Conservation (phyloP, 2,329 filamentous ascomycete species). For the Aspergillus piperis region DNA sequence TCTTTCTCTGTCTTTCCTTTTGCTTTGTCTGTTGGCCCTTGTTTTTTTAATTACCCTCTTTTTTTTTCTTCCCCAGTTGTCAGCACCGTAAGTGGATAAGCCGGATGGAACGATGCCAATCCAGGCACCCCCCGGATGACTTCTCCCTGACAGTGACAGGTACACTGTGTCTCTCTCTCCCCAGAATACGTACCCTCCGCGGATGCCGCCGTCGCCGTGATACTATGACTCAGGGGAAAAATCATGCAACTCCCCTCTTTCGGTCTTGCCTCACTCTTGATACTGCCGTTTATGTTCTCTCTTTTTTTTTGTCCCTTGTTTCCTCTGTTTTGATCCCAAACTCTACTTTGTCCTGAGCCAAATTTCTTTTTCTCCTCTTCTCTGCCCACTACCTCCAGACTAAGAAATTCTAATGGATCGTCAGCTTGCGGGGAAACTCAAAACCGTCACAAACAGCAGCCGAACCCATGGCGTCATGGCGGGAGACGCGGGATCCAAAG, state of each 20-base stretch:
- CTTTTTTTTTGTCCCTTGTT: background rate
- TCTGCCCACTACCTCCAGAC: background rate
- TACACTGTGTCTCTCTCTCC: too few relatives aligned
- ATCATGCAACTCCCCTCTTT: background rate
- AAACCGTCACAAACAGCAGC: constrained; percentile 8
- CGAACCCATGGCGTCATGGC: constrained; percentile 24
- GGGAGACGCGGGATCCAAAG: constrained; percentile 10
- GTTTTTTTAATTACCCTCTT: background rate
- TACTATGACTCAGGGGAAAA: background rate
- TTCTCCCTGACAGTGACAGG: constrained; percentile 5
- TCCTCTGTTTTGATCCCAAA: background rate
- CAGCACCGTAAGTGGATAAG: constrained; percentile 2
- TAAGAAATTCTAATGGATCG: constrained; percentile 6
- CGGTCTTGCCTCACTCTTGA: background rate
- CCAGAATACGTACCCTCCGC: background rate
- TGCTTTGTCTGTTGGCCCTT: background rate
- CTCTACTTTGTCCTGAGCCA: background rate
- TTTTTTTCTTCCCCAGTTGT: background rate
- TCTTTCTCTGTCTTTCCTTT: background rate
- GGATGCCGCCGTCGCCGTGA: background rate
- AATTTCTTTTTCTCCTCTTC: background rate
- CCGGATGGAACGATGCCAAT: constrained; percentile 4
- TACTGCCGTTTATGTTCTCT: background rate
- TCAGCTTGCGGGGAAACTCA: constrained; percentile 21
- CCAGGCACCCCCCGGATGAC: constrained; percentile 8